Conservation (phyloP, 441 rosid species). For the Cnidoscolus chayamansa region DNA sequence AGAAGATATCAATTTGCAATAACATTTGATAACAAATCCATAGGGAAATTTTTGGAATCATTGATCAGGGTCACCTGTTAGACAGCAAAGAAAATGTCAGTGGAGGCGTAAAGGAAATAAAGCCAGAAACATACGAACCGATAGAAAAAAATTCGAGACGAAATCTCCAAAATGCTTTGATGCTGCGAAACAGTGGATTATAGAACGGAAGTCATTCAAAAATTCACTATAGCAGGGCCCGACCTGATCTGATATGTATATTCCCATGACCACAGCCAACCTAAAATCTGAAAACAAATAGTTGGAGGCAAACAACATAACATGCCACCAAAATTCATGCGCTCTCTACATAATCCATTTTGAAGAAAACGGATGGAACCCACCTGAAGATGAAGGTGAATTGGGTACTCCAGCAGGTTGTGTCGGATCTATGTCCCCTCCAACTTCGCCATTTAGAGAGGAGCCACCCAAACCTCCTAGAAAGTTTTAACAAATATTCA, state of each 20-base stretch:
- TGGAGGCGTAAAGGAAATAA: constrained; percentile 49
- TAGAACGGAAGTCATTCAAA: constrained; percentile 60
- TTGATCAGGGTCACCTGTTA: constrained; percentile 60
- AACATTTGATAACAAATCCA: constrained; percentile 21
- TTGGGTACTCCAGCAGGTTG: constrained; percentile 76
- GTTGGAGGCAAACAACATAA: constrained; percentile 61
- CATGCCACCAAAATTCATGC: constrained; percentile 73
- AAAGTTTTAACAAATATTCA: constrained; percentile 3
- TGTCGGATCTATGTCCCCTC: constrained; percentile 46
- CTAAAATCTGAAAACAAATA: constrained; percentile 63
- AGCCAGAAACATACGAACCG: constrained; percentile 98
- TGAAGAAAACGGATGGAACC: constrained; percentile 96
- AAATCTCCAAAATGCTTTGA: constrained; percentile 62
- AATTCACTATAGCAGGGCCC: constrained; percentile 62
- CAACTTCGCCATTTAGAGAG: constrained; percentile 55
- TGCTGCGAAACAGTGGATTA: constrained; percentile 61
- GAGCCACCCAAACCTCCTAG: constrained; percentile 97
- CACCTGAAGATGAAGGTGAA: constrained; percentile 98
- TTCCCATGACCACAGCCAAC: constrained; percentile 73
- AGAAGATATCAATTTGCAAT: constrained; percentile 1
- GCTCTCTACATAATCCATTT: constrained; percentile 72
- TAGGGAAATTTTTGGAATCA: constrained; percentile 30
- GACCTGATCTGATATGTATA: constrained; percentile 61
- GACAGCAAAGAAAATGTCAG: constrained; percentile 60
- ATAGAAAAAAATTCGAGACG: constrained; percentile 52